Evolutionary conservation across 441 rosid genomes (phyloP).

Genomic region (Bocquillonia castaneifolia): DNA sequence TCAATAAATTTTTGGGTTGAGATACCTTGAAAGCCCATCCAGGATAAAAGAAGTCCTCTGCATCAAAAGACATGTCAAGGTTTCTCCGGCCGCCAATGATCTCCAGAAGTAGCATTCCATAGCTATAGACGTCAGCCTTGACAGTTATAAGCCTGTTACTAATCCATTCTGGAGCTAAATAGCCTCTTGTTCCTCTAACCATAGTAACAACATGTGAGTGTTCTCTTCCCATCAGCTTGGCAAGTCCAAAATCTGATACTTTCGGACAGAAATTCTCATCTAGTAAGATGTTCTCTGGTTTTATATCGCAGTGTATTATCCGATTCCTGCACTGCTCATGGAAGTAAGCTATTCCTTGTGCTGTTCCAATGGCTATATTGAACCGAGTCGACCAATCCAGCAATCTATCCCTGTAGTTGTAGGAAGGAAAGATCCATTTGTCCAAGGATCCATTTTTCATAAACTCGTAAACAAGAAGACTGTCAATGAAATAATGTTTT

Average conservation of each 20-base stretch:
- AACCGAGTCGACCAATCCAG: constrained; percentile 78
- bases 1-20: too few species aligned
- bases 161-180: constrained; percentile 91
- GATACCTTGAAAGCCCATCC: constrained; percentile 83
- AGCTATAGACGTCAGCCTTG: constrained; percentile 89
- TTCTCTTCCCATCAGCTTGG: constrained; percentile 89
- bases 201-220: constrained; percentile 85
- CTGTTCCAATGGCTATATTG: constrained; percentile 59
- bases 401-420: constrained; percentile 26
- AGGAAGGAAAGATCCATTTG: constrained; percentile 80
- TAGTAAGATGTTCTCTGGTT: constrained; percentile 77
- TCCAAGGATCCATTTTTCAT: constrained; percentile 87
- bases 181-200: constrained; percentile 93
- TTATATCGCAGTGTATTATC: constrained; percentile 86
- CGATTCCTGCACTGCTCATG: constrained; percentile 89
- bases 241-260: constrained; percentile 84
- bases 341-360: constrained; percentile 83
- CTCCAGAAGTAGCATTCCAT: constrained; percentile 89
- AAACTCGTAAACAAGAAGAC: constrained; percentile 82
- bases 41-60: constrained; percentile 76
- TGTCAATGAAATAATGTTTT: constrained; percentile 23
- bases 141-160: constrained; percentile 86
- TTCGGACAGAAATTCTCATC: constrained; percentile 78
- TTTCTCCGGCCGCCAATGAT: constrained; percentile 88
- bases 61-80: constrained; percentile 70